phyloP scores from a whole-genome alignment of 768 basidiomycete genomes.

The Rhodosporidiobolus odoratus region DNA sequence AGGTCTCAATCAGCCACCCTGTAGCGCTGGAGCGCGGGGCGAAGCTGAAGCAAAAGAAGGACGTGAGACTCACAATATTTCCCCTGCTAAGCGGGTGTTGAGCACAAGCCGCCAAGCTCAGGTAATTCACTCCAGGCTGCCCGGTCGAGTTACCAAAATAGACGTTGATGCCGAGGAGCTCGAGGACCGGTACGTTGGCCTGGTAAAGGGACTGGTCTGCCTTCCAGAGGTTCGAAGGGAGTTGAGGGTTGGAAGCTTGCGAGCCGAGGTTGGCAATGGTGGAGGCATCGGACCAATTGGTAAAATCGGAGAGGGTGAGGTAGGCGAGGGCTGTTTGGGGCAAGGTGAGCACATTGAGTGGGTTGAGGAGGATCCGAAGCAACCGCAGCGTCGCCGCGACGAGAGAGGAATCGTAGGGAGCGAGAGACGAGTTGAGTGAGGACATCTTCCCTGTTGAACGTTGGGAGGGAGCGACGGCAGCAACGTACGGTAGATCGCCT shows the following conservation, averaged over 20 bases:
- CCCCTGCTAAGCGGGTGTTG: constrained; percentile 33
- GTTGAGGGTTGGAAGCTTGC: background rate
- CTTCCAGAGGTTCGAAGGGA: background rate
- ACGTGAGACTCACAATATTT: constrained; percentile 3
- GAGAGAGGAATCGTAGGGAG: too few species aligned
- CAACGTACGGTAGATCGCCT: constrained; percentile 3
- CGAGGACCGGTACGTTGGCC: constrained; percentile 6
- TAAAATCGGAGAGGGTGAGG: constrained; percentile 15
- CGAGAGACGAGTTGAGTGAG: too few species aligned
- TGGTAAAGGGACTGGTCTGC: background rate
- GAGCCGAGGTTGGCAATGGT: constrained; percentile 4
- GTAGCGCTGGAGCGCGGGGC: background rate
- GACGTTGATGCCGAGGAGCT: background rate
- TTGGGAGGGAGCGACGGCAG: background rate
- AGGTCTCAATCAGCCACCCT: too few species aligned
- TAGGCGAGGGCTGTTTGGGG: constrained; percentile 9
- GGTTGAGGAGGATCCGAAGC: background rate
- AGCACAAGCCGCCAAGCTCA: constrained; percentile 44
- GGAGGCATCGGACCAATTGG: background rate
- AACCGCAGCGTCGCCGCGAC: too few species aligned
- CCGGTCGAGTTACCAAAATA: constrained; percentile 37
- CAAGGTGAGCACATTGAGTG: background rate
- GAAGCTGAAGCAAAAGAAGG: background rate
- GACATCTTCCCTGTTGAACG: too few species aligned
- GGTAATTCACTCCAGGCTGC: constrained; percentile 50